A percentile compares a stretch with the other conserved stretches of the same genome.
phyloP scores from a whole-genome alignment of 2,329 filamentous ascomycete species.

The Botrytis paeoniae region DNA sequence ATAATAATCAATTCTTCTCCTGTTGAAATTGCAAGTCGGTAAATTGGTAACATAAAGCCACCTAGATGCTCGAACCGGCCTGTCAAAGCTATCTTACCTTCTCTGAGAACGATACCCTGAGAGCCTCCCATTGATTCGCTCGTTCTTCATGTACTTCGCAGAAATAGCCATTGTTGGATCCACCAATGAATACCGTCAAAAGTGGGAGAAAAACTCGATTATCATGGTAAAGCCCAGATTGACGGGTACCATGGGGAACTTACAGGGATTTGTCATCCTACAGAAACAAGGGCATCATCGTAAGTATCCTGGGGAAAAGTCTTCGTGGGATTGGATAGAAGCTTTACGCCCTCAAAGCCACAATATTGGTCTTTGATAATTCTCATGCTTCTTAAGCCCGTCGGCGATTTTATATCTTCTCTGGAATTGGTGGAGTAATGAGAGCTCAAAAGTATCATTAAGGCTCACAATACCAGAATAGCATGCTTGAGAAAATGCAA shows the following conservation, averaged over 20 bases:
- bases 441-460: neutral
- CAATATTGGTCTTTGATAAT: neutral
- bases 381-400: neutral
- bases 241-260: neutral
- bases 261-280: conserved; percentile 4
- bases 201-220: neutral
- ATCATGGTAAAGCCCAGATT: too few relatives aligned
- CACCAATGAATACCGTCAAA: neutral
- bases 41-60: neutral
- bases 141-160: neutral
- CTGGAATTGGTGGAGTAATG: neutral
- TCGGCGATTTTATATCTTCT: neutral
- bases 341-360: neutral
- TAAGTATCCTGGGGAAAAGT: neutral
- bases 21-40: neutral
- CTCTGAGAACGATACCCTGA: neutral
- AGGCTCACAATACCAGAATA: neutral
- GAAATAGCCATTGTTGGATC: neutral
- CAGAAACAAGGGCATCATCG: neutral
- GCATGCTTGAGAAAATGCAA: neutral
- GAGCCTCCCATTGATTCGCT: neutral
- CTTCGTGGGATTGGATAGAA: neutral
- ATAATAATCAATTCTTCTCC: neutral
- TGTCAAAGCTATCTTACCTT: neutral
- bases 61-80: neutral